Base-by-base conservation (phyloP, 306 rosid genomes). In the Citrullus colocynthis region DNA sequence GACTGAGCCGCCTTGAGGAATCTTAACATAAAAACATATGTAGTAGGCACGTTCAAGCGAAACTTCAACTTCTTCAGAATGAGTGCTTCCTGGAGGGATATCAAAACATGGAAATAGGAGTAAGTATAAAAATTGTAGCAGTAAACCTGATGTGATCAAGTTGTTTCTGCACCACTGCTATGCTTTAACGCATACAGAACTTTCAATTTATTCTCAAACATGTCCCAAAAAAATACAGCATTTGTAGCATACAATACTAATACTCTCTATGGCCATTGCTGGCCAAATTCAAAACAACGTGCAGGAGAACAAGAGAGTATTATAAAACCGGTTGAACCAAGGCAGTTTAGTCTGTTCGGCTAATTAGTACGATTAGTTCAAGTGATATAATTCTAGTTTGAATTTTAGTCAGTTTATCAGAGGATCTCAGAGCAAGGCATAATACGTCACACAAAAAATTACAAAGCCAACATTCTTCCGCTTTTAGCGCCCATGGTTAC, bases 1-100 rank as follows among this genome's bases (percentile, higher is more conserved):
- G 98, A 84, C 84, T 84, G 95, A 66, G 93, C 88, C 75, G 98
- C 98, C 88, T 92, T 95, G 62, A 92, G 93, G 85, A 95, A 92
- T 82, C 98, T 90, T 86, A 90, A 81, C 97, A 92, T 83, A 58
- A 92, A 95, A 80, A 92, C 95, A 77, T 92, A 95, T n/a, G 90
- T 95, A 78, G 97, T 95, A 49, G 98, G 96, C 44, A 87, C 30
- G 78, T 90, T 92, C 54, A 95, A 86, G 45, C 96, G 95, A 79
- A 95, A 95, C 84, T 95, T 89, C 73, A 92, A 75, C 71, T 82
- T 87, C 79, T 84, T 89, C 20, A 95, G 93, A 82, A 95, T 85
- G 21, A 84, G 87, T 81, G 87, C 89, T 84, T 94, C 98, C 98
- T 94, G 91, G 62, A 82, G 66, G 82, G 78, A 14, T 80, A 75